Evolutionary conservation across 805 yeast species (phyloP).

Genomic region (Pichia californica): DNA sequence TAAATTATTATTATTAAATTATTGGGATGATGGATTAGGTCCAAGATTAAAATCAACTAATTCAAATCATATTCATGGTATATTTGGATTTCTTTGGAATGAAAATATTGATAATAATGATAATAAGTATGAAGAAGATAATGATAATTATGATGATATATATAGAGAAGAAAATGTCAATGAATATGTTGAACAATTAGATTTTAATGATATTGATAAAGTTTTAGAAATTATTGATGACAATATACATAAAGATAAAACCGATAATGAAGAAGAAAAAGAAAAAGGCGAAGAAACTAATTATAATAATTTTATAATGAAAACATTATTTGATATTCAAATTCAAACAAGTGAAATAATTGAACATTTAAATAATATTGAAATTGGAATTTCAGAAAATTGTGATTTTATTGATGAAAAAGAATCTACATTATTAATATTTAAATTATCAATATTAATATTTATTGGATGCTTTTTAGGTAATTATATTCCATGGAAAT

Average conservation of each 20-base stretch:
- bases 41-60: slow-evolving; percentile 43
- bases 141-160: slow-evolving; percentile 12
- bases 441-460: slow-evolving; percentile 35
- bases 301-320: slow-evolving; percentile 25
- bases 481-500: slow-evolving; percentile 58
- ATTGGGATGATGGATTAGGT: slow-evolving; percentile 8
- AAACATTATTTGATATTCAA: slow-evolving; percentile 72
- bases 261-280: slow-evolving; percentile 12
- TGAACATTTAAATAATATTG: slow-evolving; percentile 42
- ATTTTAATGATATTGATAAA: too few relatives aligned
- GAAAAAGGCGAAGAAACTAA: slow-evolving; percentile 27
- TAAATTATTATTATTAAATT: neutral
- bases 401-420: slow-evolving; percentile 70
- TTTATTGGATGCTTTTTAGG: slow-evolving; percentile 37
- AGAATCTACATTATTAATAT: slow-evolving; percentile 54
- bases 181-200: too few relatives aligned
- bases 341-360: slow-evolving; percentile 52
- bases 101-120: slow-evolving; percentile 16
- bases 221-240: neutral
- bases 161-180: too few relatives aligned
- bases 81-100: slow-evolving; percentile 34
- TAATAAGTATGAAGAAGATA: slow-evolving; percentile 10
- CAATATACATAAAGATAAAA: neutral
- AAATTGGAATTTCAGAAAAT: slow-evolving; percentile 50
- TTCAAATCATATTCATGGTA: slow-evolving; percentile 21